Conservation (phyloP, 192 early-diverging fungal species). For the Hyaloraphidium curvatum region DNA sequence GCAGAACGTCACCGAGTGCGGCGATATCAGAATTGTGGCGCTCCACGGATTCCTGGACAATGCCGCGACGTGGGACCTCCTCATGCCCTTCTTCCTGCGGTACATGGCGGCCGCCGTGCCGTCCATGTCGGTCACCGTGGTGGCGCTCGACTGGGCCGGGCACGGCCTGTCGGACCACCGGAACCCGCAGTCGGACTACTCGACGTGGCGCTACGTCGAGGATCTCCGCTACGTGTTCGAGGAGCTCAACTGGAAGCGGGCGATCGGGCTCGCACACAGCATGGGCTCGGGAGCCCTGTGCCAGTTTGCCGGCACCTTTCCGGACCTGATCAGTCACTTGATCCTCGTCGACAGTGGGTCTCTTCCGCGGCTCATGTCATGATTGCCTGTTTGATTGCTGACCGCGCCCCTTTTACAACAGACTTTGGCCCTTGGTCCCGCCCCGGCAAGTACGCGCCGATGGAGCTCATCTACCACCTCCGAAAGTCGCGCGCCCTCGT, state of each 20-base stretch:
- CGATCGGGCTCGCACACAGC: conserved; percentile 9
- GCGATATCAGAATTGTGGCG: too few species aligned
- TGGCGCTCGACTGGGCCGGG: conserved; percentile 14
- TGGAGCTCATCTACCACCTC: too few species aligned
- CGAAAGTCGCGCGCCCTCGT: too few species aligned
- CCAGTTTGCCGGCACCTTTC: conserved; percentile 4
- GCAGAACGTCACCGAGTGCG: too few species aligned
- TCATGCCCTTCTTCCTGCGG: conserved; percentile 5
- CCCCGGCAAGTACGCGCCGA: too few species aligned
- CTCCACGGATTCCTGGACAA: too few species aligned
- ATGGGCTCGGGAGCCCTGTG: conserved; percentile 10
- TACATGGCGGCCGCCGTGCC: too few species aligned
- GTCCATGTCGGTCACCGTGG: too few species aligned
- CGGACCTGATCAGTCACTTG: not conserved
- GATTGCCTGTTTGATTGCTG: too few species aligned
- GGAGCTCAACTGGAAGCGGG: conserved; percentile 9
- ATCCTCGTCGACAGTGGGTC: not conserved
- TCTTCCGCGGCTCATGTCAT: too few species aligned
- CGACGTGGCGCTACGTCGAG: conserved; percentile 7
- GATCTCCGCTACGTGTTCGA: conserved; percentile 8
- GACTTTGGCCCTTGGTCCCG: too few species aligned
- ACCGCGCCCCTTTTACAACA: too few species aligned
- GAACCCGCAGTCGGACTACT: conserved; percentile 8
- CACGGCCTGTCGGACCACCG: conserved; percentile 14
- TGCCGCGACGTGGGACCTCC: conserved; percentile 9